Evolutionary conservation across 306 rosid species (phyloP).

Genomic region (Cucumis hystrix): DNA sequence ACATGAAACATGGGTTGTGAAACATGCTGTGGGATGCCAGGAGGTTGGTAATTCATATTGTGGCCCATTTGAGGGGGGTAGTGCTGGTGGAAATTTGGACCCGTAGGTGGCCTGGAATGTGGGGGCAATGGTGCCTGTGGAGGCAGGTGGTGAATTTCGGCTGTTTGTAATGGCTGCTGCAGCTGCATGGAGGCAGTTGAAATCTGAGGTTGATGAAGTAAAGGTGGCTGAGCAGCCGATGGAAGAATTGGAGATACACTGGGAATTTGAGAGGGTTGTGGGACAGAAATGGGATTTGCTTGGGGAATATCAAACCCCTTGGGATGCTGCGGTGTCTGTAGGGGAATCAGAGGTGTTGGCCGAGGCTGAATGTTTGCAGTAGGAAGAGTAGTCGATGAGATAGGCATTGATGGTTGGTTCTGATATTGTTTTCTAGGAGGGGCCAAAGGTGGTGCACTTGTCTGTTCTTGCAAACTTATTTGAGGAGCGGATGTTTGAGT

Average conservation of each 20-base stretch:
- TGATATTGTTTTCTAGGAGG: conserved; percentile 61
- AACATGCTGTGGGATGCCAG: conserved; percentile 54
- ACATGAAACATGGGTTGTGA: conserved; percentile 78
- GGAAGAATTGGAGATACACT: conserved; percentile 40
- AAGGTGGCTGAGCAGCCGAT: conserved; percentile 57
- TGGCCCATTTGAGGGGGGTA: conserved; percentile 60
- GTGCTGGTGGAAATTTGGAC: conserved; percentile 51
- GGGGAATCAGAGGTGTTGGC: conserved; percentile 41
- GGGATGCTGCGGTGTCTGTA: conserved; percentile 52
- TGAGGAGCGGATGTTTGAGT: conserved; percentile 37
- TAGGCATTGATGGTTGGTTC: conserved; percentile 40
- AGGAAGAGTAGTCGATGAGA: conserved; percentile 48
- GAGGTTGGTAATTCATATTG: conserved; percentile 59
- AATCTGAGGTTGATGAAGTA: conserved; percentile 55
- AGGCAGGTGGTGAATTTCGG: conserved; percentile 58
- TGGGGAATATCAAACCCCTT: conserved; percentile 60
- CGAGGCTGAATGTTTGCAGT: conserved; percentile 51
- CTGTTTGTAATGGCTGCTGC: conserved; percentile 57
- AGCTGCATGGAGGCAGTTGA: conserved; percentile 37
- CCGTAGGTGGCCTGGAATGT: conserved; percentile 60
- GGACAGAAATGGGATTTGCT: conserved; percentile 29
- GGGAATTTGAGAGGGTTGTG: conserved; percentile 63
- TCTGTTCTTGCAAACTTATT: conserved; percentile 51
- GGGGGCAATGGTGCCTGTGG: conserved; percentile 67
- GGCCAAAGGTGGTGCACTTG: conserved; percentile 44